Evolutionary conservation across 31 red algal species (phyloP), one percentile per base, ranked within the genome.

Genomic region (Asparagopsis taxiformis): DNA sequence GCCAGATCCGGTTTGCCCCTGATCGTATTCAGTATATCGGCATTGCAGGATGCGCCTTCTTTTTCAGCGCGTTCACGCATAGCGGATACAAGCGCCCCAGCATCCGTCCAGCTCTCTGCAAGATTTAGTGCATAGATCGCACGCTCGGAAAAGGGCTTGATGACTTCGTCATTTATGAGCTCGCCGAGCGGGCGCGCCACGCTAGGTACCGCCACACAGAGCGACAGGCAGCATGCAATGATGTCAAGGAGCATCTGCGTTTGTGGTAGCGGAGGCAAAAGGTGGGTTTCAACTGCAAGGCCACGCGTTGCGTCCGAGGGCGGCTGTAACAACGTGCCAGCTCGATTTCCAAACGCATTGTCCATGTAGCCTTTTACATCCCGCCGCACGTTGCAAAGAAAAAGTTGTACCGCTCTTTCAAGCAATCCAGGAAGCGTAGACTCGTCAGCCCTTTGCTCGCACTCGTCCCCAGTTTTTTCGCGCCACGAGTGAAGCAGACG

Each of bases 251-350:
- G 37, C 59, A 63, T 38, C 25, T 72, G 53, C 31, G 79, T 62
- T 29, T 81, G 64, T 16, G 52, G 24, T 8, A 70, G 22, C 0
- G 64, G 35, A 22, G 64, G 62, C 21, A 81, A 22, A 3, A 30
- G 15, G 44, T 67, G 23, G 0, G 32, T 51, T 31, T 43, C 33
- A 19, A 34, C 9, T 7, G 50, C 32, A 38, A 71, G 55, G n/a
- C 17, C 69, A 32, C 30, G 41, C 11, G 44, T 56, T 55, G n/a
- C 22, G 5, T 61, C 38, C 19, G 51, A 54, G 21, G 49, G 49
- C 21, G 74, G 74, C 43, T 78, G 74, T 23, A 78, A 54, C 33
- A 84, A 39, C 13, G 79, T 84, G 41, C 79, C 79, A 19, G 79
- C 67, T 37, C 79, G 79, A 37, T 69, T 51, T 37, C 79, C 79